Conservation (phyloP, 2,329 filamentous ascomycete genomes). For the Verticillium isaacii region DNA sequence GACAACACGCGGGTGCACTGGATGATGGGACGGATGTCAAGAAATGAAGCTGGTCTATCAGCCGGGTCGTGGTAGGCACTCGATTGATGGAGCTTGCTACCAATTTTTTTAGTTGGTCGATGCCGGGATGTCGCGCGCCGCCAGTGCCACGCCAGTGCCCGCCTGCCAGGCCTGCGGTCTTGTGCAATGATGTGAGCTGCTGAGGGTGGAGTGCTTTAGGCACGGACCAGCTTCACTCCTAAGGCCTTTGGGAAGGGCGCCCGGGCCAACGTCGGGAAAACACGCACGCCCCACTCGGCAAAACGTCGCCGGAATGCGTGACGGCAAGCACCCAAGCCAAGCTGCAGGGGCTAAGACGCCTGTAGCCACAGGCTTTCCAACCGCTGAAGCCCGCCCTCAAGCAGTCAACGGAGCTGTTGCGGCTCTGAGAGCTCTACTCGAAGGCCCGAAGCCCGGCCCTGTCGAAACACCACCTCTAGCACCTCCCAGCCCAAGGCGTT, state of each 20-base stretch:
- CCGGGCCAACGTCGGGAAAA: background rate
- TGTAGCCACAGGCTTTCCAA: background rate
- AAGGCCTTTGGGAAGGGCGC: too few species aligned
- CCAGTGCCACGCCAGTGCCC: background rate
- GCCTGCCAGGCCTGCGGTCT: background rate
- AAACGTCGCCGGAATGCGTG: background rate
- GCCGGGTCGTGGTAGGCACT: background rate
- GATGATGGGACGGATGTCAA: constrained; percentile 8
- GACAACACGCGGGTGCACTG: constrained; percentile 2
- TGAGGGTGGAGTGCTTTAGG: too few species aligned
- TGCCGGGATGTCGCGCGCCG: background rate
- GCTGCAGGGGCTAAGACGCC: background rate
- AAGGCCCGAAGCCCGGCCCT: background rate
- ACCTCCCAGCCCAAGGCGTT: background rate
- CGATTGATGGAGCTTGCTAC: constrained; percentile 11
- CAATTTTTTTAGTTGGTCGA: constrained; percentile 14
- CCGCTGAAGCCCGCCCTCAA: background rate
- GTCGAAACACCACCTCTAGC: background rate
- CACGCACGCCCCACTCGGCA: background rate
- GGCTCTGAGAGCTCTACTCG: background rate
- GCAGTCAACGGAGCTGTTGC: background rate
- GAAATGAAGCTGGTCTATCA: constrained; percentile 1
- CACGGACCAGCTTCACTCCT: too few species aligned
- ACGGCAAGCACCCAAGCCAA: background rate
- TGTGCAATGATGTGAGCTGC: background rate